These are phyloP conservation scores for Sporisorium exsertum DNA, from an alignment of 1,284 basidiomycete species.

Conservation along the genomic window DNA sequence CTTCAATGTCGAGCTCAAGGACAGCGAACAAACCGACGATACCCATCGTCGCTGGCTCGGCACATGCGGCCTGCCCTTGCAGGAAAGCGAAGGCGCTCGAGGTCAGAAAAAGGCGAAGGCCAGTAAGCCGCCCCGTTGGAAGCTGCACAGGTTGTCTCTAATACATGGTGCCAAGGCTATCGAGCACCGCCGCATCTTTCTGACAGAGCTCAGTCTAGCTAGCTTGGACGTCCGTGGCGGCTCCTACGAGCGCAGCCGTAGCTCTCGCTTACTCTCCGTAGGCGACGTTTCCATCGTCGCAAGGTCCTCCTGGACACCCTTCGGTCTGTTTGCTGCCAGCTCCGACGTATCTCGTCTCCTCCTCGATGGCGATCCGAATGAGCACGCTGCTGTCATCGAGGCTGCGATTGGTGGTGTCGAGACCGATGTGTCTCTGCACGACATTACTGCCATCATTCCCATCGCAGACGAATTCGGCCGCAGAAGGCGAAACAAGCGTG, in stretches of 20 bases:
- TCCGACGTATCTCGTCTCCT: conserved; percentile 25
- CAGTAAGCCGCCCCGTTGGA: neutral
- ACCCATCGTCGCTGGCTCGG: conserved; percentile 65
- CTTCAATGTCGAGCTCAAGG: conserved; percentile 50
- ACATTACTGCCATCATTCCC: conserved; percentile 33
- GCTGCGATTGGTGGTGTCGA: conserved; percentile 45
- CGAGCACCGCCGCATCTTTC: conserved; percentile 61
- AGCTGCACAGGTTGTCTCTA: neutral
- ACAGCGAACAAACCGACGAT: conserved; percentile 51
- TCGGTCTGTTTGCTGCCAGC: conserved; percentile 51
- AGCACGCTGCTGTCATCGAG: conserved; percentile 52
- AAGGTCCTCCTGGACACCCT: conserved; percentile 61
- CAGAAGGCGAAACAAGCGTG: conserved; percentile 19
- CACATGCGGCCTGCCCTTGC: conserved; percentile 51
- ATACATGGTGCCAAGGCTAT: conserved; percentile 10
- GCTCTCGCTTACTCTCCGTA: conserved; percentile 34
- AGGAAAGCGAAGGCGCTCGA: conserved; percentile 1
- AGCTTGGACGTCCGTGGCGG: conserved; percentile 43
- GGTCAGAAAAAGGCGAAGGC: neutral
- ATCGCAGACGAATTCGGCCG: conserved; percentile 24
- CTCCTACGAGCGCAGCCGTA: conserved; percentile 9
- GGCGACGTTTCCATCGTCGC: conserved; percentile 32
- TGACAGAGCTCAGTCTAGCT: conserved; percentile 35
- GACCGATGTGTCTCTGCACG: conserved; percentile 33
- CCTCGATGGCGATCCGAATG: conserved; percentile 62